Evolutionary conservation across 345 rosid species (phyloP).

Genomic region (Salix dunnii): DNA sequence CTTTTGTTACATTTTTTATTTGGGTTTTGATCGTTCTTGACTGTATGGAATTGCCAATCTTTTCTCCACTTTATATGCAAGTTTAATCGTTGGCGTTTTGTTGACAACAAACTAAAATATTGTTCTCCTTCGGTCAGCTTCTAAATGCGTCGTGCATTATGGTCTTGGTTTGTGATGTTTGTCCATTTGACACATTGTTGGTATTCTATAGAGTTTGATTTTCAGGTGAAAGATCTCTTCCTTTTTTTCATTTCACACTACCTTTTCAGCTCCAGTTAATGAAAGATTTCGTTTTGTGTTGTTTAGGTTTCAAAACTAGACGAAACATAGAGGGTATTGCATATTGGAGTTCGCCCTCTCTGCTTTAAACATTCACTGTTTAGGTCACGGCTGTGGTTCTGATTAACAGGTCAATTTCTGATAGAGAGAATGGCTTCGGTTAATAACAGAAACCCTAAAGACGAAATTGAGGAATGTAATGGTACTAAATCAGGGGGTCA

Average conservation of each 20-base stretch:
- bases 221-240: background rate
- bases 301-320: conserved; percentile 7
- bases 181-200: background rate
- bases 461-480: conserved; percentile 45
- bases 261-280: background rate
- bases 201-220: background rate
- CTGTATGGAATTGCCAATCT: background rate
- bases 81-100: background rate
- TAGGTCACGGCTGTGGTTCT: background rate
- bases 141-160: background rate
- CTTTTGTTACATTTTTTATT: background rate
- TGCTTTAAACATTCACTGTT: background rate
- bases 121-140: background rate
- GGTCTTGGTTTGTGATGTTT: background rate
- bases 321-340: background rate
- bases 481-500: conserved; percentile 20
- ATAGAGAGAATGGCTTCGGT: conserved; percentile 38
- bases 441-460: conserved; percentile 35
- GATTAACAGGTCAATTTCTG: conserved; percentile 12
- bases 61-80: background rate
- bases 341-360: background rate
- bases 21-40: conserved; percentile 3
- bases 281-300: background rate
- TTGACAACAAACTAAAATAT: background rate
- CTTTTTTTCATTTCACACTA: background rate